These are phyloP conservation scores for Amorphotheca resinae DNA, from an alignment of 495 filamentous ascomycete genomes.

Conservation along the genomic window DNA sequence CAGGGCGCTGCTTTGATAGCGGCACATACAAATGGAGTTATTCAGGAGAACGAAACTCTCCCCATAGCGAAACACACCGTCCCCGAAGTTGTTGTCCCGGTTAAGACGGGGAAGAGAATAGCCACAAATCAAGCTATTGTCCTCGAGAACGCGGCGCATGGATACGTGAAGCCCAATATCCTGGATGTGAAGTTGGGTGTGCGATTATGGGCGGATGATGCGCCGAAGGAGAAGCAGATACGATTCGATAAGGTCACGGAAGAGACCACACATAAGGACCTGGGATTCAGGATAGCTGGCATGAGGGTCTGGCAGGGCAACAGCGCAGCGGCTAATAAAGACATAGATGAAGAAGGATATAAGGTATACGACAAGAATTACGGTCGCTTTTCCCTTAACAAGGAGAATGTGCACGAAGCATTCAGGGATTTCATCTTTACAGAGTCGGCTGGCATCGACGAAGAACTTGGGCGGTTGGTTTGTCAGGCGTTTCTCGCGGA, in stretches of 20 bases:
- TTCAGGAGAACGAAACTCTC: not conserved
- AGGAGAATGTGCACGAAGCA: conserved; percentile 58
- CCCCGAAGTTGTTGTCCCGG: conserved; percentile 17
- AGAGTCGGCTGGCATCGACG: conserved; percentile 42
- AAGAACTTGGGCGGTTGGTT: conserved; percentile 40
- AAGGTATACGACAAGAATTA: conserved; percentile 80
- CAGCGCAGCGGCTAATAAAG: conserved; percentile 11
- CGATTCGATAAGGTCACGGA: conserved; percentile 68
- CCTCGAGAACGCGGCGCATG: conserved; percentile 71
- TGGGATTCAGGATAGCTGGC: conserved; percentile 82
- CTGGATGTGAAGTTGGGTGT: conserved; percentile 86
- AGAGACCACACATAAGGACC: conserved; percentile 65
- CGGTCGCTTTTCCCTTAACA: conserved; percentile 55
- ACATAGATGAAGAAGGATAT: conserved; percentile 42
- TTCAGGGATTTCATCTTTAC: conserved; percentile 65
- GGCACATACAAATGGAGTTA: conserved; percentile 2
- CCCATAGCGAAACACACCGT: conserved; percentile 7
- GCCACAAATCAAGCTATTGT: conserved; percentile 70
- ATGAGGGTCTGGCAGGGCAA: conserved; percentile 84
- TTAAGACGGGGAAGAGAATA: conserved; percentile 39
- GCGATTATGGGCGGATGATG: conserved; percentile 75
- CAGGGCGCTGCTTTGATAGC: conserved; percentile 15
- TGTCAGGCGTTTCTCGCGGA: conserved; percentile 54
- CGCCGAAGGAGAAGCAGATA: conserved; percentile 59
- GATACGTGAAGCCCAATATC: conserved; percentile 82